Evolutionary conservation across 192 early-diverging fungal genomes (phyloP).

Genomic region (Coemansia sp.): DNA sequence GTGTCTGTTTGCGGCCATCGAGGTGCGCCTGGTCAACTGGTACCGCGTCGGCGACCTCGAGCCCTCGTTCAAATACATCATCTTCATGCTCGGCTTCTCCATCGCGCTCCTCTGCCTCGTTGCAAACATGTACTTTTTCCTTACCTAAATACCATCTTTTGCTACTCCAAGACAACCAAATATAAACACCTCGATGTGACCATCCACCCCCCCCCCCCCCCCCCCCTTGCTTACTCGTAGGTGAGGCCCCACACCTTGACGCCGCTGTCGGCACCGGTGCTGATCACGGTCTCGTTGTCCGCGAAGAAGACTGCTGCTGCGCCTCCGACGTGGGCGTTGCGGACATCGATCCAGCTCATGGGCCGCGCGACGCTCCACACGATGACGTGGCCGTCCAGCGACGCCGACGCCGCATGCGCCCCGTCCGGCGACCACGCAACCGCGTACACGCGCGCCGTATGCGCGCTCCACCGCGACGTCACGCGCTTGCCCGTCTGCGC

Average conservation of each 20-base stretch:
- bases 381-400: constrained; percentile 88
- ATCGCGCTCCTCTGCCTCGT: constrained; percentile 39
- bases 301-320: constrained; percentile 74
- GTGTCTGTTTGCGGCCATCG: constrained; percentile 30
- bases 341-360: constrained; percentile 71
- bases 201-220: too few species aligned
- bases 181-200: too few species aligned
- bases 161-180: too few species aligned
- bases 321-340: constrained; percentile 79
- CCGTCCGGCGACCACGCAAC: constrained; percentile 81
- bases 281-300: constrained; percentile 65
- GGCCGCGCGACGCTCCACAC: constrained; percentile 86
- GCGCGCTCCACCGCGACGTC: constrained; percentile 83
- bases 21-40: constrained; percentile 55
- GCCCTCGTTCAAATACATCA: constrained; percentile 48
- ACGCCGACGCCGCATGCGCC: constrained; percentile 70
- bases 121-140: constrained; percentile 56
- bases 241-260: constrained; percentile 69
- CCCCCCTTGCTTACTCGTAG: not conserved
- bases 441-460: constrained; percentile 80
- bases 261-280: constrained; percentile 78
- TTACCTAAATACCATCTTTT: not conserved
- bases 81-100: constrained; percentile 31
- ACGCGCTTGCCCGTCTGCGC: constrained; percentile 53
- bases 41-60: constrained; percentile 59